Evolutionary conservation across 208 protist genomes (phyloP).

Genomic region (Leishmania martiniquensis): DNA sequence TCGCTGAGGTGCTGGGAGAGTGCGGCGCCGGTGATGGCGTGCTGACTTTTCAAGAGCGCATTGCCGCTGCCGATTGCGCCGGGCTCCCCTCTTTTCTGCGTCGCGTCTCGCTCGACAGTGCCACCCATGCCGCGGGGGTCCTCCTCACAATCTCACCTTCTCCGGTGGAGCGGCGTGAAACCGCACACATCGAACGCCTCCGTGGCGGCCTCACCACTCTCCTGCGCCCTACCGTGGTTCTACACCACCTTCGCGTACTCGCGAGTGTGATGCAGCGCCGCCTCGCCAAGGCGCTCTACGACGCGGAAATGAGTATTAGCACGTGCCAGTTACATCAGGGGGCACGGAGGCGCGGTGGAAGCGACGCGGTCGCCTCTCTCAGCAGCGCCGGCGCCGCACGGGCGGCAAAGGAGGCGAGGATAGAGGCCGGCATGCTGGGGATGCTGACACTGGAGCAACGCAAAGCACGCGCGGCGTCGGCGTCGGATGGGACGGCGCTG

Average conservation of each 20-base stretch:
- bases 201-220: slow-evolving; percentile 23
- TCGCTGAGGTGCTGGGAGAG: not conserved
- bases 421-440: slow-evolving; percentile 30
- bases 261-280: slow-evolving; percentile 52
- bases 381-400: not conserved
- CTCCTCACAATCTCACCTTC: slow-evolving; percentile 3
- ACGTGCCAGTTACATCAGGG: not conserved
- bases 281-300: slow-evolving; percentile 27
- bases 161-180: slow-evolving; percentile 10
- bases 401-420: slow-evolving; percentile 8
- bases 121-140: not conserved
- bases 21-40: not conserved
- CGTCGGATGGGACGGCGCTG: not conserved
- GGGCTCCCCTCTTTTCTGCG: slow-evolving; percentile 1
- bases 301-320: not conserved
- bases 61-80: not conserved
- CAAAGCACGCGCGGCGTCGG: slow-evolving; percentile 25
- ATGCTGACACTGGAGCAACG: slow-evolving; percentile 54
- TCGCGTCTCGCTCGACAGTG: not conserved
- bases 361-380: not conserved
- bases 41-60: not conserved
- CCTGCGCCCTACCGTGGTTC: slow-evolving; percentile 44
- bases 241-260: slow-evolving; percentile 53
- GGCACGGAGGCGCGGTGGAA: not conserved
- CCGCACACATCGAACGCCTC: slow-evolving; percentile 9